phyloP scores from a whole-genome alignment of 164 flowering plant genomes.

The grape (Vitis vinifera) region ASM3070453v1 NC_081822.1:18735501-18736000 shows the following conservation, averaged over 20 bases:
- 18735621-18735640: no score
- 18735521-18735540: no score
- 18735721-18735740: constrained; percentile 99
- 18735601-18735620: no score
- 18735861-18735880: background rate
- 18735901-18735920: background rate
- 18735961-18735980: background rate
- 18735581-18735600: no score
- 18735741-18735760: constrained; percentile 87
- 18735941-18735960: background rate
- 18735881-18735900: background rate
- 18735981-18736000: constrained; percentile 75
- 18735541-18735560: no score
- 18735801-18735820: constrained; percentile 85
- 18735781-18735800: constrained; percentile 93
- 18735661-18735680: constrained; percentile 55
- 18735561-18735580: no score
- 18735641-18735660: no score
- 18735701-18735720: constrained; percentile 94
- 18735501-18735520: no score
- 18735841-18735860: constrained; percentile 67
- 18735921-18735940: background rate
- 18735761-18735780: constrained; percentile 75
- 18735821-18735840: constrained; percentile 96
- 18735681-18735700: constrained; percentile 94